These are phyloP conservation scores for Dryas octopetala DNA, from an alignment of 306 rosid genomes.

Conservation along the genomic window DNA sequence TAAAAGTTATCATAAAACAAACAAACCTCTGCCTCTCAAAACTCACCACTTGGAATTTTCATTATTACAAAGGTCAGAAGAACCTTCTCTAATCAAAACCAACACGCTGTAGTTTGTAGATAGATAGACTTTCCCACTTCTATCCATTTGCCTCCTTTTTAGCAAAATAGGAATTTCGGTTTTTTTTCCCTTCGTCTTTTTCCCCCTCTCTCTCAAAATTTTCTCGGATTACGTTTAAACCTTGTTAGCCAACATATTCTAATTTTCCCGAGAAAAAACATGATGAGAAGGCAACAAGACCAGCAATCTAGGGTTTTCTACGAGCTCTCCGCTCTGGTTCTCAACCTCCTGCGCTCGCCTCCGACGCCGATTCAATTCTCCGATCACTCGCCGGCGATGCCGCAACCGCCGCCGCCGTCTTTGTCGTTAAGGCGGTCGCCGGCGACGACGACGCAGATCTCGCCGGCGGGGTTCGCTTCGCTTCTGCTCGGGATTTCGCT, in stretches of 20 bases:
- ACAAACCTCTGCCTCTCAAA: conserved; percentile 23
- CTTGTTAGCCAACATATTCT: background rate
- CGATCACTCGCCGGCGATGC: conserved; percentile 24
- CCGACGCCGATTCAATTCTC: conserved; percentile 49
- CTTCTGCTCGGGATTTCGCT: conserved; percentile 75
- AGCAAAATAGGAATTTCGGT: background rate
- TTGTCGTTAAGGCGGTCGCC: conserved; percentile 18
- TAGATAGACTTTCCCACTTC: conserved; percentile 13
- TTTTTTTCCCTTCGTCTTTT: background rate
- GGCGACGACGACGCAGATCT: conserved; percentile 36
- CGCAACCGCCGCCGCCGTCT: conserved; percentile 1
- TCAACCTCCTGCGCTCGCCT: conserved; percentile 70
- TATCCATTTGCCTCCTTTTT: conserved; percentile 55
- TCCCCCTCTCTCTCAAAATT: background rate
- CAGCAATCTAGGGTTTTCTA: conserved; percentile 54
- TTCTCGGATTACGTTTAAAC: background rate
- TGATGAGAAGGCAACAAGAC: conserved; percentile 55
- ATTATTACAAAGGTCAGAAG: background rate
- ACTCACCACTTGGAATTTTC: conserved; percentile 27
- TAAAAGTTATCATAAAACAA: conserved; percentile 13
- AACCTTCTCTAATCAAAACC: conserved; percentile 19
- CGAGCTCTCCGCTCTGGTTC: conserved; percentile 68
- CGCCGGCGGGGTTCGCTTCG: conserved; percentile 82
- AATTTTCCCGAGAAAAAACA: conserved; percentile 3
- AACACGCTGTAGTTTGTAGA: conserved; percentile 30